A percentile compares a stretch with the other conserved stretches of the same genome.
phyloP scores from a whole-genome alignment of 495 filamentous ascomycete genomes.

The Penicillium desertorum region DNA sequence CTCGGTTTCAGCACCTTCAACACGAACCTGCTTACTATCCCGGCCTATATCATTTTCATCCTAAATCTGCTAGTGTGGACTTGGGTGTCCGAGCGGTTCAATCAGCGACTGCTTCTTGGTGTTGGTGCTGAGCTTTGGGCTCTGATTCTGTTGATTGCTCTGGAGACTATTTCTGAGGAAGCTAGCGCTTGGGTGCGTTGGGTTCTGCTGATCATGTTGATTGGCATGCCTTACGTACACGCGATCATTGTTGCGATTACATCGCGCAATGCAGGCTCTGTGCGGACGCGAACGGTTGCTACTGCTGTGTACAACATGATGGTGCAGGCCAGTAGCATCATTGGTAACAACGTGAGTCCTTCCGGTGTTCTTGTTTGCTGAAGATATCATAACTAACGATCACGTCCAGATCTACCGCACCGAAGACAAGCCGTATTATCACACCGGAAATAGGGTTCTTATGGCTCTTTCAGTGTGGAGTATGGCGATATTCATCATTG shows the following conservation, averaged over 20 bases:
- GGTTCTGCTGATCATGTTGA: constrained; percentile 49
- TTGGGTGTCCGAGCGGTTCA: constrained; percentile 53
- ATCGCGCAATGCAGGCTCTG: constrained; percentile 64
- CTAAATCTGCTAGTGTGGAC: constrained; percentile 48
- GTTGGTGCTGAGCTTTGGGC: constrained; percentile 56
- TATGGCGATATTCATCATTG: constrained; percentile 51
- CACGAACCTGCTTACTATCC: constrained; percentile 69
- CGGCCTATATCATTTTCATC: constrained; percentile 53
- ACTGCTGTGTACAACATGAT: constrained; percentile 72
- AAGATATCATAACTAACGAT: constrained; percentile 1
- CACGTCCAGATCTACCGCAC: constrained; percentile 56
- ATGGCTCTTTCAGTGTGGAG: constrained; percentile 54
- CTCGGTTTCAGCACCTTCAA: constrained; percentile 67
- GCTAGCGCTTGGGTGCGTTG: constrained; percentile 54
- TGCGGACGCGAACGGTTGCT: constrained; percentile 64
- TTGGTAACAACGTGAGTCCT: constrained; percentile 56
- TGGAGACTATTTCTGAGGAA: constrained; percentile 40
- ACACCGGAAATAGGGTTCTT: constrained; percentile 63
- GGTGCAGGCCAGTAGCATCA: constrained; percentile 64
- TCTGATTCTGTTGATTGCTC: constrained; percentile 52
- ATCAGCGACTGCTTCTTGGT: constrained; percentile 54
- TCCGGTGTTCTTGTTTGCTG: not conserved
- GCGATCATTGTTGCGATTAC: constrained; percentile 68
- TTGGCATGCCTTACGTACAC: constrained; percentile 63
- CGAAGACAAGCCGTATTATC: constrained; percentile 66